These are phyloP conservation scores for Aspergillus intermedius DNA, from an alignment of 2,329 filamentous ascomycete genomes.

Conservation along the genomic window DNA sequence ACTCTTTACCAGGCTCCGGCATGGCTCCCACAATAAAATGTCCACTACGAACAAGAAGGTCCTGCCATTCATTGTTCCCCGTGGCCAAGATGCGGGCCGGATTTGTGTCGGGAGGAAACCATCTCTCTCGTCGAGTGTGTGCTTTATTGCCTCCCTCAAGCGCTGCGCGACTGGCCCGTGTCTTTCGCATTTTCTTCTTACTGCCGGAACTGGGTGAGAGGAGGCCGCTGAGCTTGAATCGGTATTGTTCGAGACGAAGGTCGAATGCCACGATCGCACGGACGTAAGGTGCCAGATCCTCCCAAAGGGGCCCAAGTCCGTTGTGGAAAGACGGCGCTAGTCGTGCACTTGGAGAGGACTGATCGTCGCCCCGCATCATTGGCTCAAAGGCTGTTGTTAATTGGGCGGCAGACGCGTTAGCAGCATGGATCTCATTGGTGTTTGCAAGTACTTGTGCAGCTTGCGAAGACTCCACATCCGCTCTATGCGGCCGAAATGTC, in stretches of 20 bases:
- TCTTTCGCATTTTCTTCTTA: constrained; percentile 60
- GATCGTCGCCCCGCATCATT: constrained; percentile 39
- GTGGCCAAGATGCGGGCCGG: constrained; percentile 60
- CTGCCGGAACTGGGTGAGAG: constrained; percentile 51
- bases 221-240: constrained; percentile 56
- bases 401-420: constrained; percentile 26
- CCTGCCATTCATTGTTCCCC: constrained; percentile 41
- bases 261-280: constrained; percentile 77
- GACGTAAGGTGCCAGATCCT: constrained; percentile 86
- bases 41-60: constrained; percentile 26
- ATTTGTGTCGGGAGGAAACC: constrained; percentile 61
- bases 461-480: constrained; percentile 18
- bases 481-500: constrained; percentile 14
- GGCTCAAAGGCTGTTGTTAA: constrained; percentile 48
- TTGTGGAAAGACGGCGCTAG: constrained; percentile 69
- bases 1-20: background rate
- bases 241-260: constrained; percentile 60
- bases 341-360: constrained; percentile 28
- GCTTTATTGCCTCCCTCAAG: constrained; percentile 66
- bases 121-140: constrained; percentile 62
- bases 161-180: constrained; percentile 67
- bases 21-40: constrained; percentile 23
- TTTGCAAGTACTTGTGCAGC: constrained; percentile 27
- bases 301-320: constrained; percentile 56
- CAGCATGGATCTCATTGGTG: constrained; percentile 9